phyloP scores from a whole-genome alignment of 2,329 filamentous ascomycete genomes.

The Exserohilum rostratum region DNA sequence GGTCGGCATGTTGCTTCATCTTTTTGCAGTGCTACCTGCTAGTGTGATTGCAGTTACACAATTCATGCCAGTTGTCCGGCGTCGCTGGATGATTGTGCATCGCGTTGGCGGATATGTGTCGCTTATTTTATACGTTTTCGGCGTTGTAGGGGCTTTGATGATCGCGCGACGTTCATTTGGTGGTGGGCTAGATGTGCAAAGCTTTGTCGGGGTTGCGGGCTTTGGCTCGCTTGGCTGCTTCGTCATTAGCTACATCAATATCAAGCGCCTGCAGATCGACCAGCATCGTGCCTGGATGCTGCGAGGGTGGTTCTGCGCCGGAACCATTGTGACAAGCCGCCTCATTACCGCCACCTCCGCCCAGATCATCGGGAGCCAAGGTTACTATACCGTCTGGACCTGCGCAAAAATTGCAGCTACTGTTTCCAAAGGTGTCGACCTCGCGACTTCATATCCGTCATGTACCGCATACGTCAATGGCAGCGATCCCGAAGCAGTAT shows the following conservation, averaged over 20 bases:
- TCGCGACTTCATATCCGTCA: conserved; percentile 49
- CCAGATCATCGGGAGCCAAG: conserved; percentile 46
- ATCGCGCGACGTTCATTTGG: conserved; percentile 60
- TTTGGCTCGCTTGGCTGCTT: conserved; percentile 55
- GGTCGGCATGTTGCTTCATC: conserved; percentile 53
- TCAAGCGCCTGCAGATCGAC: conserved; percentile 64
- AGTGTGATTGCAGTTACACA: conserved; percentile 50
- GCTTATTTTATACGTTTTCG: conserved; percentile 55
- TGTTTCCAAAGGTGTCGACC: conserved; percentile 7
- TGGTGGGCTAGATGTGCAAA: conserved; percentile 60
- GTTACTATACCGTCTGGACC: conserved; percentile 48
- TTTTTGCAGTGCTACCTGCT: conserved; percentile 49
- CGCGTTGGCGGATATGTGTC: conserved; percentile 66
- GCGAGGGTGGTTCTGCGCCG: conserved; percentile 49
- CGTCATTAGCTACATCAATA: conserved; percentile 60
- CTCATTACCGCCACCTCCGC: conserved; percentile 56
- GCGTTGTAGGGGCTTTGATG: conserved; percentile 60
- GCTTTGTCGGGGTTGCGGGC: conserved; percentile 51
- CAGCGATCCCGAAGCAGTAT: conserved; percentile 25
- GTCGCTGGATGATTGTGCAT: conserved; percentile 61
- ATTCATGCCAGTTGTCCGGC: conserved; percentile 53
- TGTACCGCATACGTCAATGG: conserved; percentile 53
- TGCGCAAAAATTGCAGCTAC: conserved; percentile 60
- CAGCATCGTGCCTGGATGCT: conserved; percentile 43
- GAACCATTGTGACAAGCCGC: conserved; percentile 60